phyloP scores from a whole-genome alignment of 805 yeast genomes.

The Starmerella apis region DNA sequence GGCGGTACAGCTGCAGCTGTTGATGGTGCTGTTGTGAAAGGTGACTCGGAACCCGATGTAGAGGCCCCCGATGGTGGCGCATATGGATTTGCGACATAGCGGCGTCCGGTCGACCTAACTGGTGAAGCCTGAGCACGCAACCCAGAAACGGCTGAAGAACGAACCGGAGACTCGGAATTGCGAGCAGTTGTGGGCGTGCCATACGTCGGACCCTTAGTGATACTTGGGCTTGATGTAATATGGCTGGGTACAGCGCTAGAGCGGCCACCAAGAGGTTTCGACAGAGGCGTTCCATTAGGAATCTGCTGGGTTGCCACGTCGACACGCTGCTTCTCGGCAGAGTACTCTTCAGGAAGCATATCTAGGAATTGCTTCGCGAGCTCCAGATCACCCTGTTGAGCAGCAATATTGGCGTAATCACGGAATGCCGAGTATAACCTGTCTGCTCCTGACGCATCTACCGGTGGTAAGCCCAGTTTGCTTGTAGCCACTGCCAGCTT shows the following conservation, averaged over 20 bases:
- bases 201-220: neutral
- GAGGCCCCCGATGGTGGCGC: slow-evolving; percentile 19
- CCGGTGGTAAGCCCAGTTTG: slow-evolving; percentile 28
- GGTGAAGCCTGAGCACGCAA: neutral
- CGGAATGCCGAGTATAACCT: slow-evolving; percentile 52
- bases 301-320: slow-evolving; percentile 46
- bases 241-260: neutral
- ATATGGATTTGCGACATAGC: slow-evolving; percentile 23
- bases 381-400: slow-evolving; percentile 74
- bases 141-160: neutral
- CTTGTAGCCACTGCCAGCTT: slow-evolving; percentile 58
- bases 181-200: neutral
- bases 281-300: neutral
- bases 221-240: neutral
- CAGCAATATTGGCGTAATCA: slow-evolving; percentile 72
- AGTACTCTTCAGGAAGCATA: slow-evolving; percentile 59
- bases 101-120: slow-evolving; percentile 13
- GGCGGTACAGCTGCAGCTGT: slow-evolving; percentile 22
- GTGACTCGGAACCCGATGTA: slow-evolving; percentile 15
- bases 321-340: slow-evolving; percentile 68
- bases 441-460: slow-evolving; percentile 31
- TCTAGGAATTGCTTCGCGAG: slow-evolving; percentile 62
- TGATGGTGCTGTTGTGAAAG: slow-evolving; percentile 24
- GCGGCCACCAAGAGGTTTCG: neutral
- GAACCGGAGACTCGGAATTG: neutral